A percentile compares a stretch with the other conserved stretches of the same genome.
Evolutionary conservation across 768 basidiomycete genomes (phyloP).

Genomic region (Naematelia encephala): DNA sequence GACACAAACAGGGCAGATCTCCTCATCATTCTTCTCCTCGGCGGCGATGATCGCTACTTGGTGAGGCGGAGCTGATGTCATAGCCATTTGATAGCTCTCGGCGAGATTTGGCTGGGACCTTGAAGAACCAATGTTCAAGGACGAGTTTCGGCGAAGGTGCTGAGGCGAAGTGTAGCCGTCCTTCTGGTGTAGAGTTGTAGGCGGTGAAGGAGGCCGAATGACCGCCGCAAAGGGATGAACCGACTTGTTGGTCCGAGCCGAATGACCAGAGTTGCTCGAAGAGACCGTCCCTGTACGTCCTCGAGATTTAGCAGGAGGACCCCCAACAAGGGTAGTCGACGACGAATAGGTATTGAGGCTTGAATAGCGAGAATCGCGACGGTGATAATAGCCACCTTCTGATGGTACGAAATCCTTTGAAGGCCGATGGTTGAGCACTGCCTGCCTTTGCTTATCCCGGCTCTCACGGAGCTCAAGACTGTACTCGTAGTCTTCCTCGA

Average conservation of each 20-base stretch:
- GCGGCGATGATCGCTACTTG: constrained; percentile 36
- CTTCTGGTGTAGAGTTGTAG: constrained; percentile 6
- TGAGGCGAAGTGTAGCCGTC: constrained; percentile 8
- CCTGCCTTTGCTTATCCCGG: not conserved
- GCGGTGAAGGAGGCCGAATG: constrained; percentile 31
- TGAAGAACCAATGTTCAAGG: constrained; percentile 14
- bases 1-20: constrained; percentile 93
- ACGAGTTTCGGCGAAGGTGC: constrained; percentile 12
- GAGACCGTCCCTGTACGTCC: constrained; percentile 21
- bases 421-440: not conserved
- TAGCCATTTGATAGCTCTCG: constrained; percentile 18
- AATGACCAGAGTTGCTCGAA: constrained; percentile 16
- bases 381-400: not conserved
- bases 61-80: constrained; percentile 15
- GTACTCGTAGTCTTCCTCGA: constrained; percentile 30
- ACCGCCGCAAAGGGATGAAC: constrained; percentile 41
- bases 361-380: not conserved
- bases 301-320: no score
- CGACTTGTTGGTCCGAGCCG: constrained; percentile 18
- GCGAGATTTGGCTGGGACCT: constrained; percentile 31
- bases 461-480: constrained; percentile 12
- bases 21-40: constrained; percentile 60
- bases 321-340: not conserved
- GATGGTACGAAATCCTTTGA: not conserved
- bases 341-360: constrained; percentile 4